These are phyloP conservation scores for Viola odorata DNA, from an alignment of 345 rosid genomes.

Conservation along the genomic window DNA sequence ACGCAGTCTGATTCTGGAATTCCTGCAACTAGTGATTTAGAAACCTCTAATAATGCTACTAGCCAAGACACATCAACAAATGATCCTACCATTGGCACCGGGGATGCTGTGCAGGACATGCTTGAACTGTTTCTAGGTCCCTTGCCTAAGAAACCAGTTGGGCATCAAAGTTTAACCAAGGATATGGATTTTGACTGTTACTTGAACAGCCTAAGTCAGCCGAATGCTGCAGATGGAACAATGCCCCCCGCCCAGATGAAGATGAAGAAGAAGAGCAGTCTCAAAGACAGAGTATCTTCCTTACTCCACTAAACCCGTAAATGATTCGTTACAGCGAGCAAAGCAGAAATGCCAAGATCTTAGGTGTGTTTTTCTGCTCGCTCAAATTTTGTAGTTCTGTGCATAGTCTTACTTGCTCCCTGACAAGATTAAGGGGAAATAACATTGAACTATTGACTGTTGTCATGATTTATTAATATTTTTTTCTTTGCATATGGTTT, in stretches of 20 bases:
- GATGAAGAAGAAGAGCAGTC: constrained; percentile 43
- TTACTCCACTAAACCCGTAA: constrained; percentile 29
- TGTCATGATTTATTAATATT: too few species aligned
- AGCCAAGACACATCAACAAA: too few species aligned
- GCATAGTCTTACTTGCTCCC: too few species aligned
- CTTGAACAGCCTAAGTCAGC: constrained; percentile 11
- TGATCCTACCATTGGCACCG: constrained; percentile 16
- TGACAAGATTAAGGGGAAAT: too few species aligned
- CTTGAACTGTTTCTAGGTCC: constrained; percentile 52
- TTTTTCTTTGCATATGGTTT: too few species aligned
- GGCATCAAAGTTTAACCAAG: constrained; percentile 9
- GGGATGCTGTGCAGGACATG: constrained; percentile 52
- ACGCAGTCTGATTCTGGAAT: too few species aligned
- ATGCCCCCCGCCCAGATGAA: not conserved
- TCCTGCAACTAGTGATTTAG: constrained; percentile 1
- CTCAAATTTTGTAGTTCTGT: not conserved
- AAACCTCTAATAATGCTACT: constrained; percentile 1
- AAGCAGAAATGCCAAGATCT: not conserved
- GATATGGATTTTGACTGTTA: constrained; percentile 16
- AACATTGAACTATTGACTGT: too few species aligned
- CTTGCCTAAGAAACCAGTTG: constrained; percentile 36
- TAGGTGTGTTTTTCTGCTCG: constrained; percentile 7
- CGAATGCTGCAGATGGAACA: constrained; percentile 21
- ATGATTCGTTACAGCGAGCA: not conserved
- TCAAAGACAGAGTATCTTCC: constrained; percentile 45